Percentiles rank a stretch among this genome's conserved stretches.
These are phyloP conservation scores for Arctostaphylos glauca DNA, from an alignment of 148 eudicot species.

Conservation along the genomic window DNA sequence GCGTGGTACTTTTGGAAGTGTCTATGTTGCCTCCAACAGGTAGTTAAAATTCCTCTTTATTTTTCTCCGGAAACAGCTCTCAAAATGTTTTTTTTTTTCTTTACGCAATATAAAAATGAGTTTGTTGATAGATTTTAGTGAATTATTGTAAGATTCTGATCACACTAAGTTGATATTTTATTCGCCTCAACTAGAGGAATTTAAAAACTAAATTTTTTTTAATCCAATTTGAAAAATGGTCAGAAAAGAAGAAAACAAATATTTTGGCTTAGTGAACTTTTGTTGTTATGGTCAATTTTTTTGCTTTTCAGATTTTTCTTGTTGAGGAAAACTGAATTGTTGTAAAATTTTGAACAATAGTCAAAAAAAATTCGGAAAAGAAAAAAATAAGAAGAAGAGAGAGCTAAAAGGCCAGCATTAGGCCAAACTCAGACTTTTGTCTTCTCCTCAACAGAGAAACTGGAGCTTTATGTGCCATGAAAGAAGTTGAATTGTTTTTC, in stretches of 20 bases:
- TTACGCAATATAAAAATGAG: no score
- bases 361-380: not conserved
- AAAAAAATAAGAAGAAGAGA: not conserved
- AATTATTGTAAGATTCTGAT: not conserved
- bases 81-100: no score
- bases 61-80: not conserved
- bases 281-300: not conserved
- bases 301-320: not conserved
- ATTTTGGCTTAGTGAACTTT: not conserved
- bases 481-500: constrained; percentile 79
- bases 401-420: not conserved
- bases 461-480: constrained; percentile 99
- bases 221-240: not conserved
- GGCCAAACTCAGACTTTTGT: not conserved
- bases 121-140: not conserved
- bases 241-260: not conserved
- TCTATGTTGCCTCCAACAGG: constrained; percentile 83
- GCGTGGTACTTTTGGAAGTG: constrained; percentile 95
- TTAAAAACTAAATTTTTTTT: not conserved
- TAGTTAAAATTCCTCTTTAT: constrained; percentile 13
- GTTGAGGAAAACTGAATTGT: not conserved
- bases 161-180: not conserved
- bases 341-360: not conserved
- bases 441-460: constrained; percentile 57
- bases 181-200: not conserved